Base-by-base conservation (phyloP, 139 green algal species). In the Chlorella sp. region DNA sequence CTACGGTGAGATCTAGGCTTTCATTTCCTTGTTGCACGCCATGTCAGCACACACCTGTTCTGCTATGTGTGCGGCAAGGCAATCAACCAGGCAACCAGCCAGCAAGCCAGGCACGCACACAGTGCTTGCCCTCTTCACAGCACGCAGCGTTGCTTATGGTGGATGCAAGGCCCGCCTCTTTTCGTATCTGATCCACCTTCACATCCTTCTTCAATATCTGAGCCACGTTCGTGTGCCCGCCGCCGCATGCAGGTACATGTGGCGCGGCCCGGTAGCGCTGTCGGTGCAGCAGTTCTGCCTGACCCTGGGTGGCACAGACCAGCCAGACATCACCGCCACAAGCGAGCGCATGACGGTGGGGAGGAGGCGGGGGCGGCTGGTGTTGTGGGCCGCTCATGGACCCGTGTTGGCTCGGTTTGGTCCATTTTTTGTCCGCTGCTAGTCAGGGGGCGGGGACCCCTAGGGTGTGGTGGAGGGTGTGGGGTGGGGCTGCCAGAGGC, bases 221-320 rank as follows among this genome's bases (percentile, higher is more conserved):
- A 57, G 48, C 9, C 48, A 16, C 48, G 9, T 57, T 57, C 48
- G 5, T 57, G 48, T 57, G 48, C 19, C 15, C 71, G 14, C 71
- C 32, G 69, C 85, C 64, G 80, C 83, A 1, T 80, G 86, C 68
- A 84, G 91, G 9, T 95, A 95, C 89, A 91, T 94, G 66, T 96
- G 94, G 95, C 90, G 95, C 0, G 94, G 95, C 24, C 37, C 81
- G 57, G 60, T 79, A 68, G 57, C 39, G 40, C 28, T 86, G 64
- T 3, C 26, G 37, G n/a, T 81, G 39, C 60, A 78, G 42, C 32
- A 26, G 39, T 76, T 92, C 69, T 15, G 26, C 32, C 48, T 93
- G 34, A 36, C 53, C 30, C 73, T 84, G 84, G 88, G 81, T 12
- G 69, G 60, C 69, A 61, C 39, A 32, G 21, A 39, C 30, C 64